These are phyloP conservation scores for Eimeria praecox DNA, from an alignment of 169 alveolate genomes.

Conservation along the genomic window DNA sequence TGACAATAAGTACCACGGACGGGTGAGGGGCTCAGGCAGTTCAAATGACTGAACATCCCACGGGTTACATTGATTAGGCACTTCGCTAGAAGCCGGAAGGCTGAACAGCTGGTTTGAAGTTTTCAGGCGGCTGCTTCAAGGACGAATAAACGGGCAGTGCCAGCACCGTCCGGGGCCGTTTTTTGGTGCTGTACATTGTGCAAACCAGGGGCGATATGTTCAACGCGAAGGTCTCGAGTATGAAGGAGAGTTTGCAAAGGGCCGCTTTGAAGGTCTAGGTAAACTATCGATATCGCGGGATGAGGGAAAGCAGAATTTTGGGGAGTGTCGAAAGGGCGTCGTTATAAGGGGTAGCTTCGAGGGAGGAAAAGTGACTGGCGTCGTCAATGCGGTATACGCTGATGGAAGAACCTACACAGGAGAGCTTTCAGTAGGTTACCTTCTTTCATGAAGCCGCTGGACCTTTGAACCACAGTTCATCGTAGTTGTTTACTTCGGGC, in stretches of 20 bases:
- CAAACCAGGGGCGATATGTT: conserved; percentile 72
- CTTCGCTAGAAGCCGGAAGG: neutral
- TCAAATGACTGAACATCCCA: neutral
- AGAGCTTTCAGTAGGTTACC: conserved; percentile 46
- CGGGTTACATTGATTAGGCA: neutral
- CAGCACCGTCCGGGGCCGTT: neutral
- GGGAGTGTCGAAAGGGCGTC: conserved; percentile 44
- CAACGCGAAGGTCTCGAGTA: conserved; percentile 73
- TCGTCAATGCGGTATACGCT: conserved; percentile 62
- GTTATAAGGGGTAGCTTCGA: conserved; percentile 74
- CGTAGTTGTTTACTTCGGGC: neutral
- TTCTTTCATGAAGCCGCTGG: neutral
- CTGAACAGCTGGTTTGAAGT: neutral
- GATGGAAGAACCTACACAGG: conserved; percentile 79
- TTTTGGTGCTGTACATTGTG: neutral
- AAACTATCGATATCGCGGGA: conserved; percentile 46
- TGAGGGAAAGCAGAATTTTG: neutral
- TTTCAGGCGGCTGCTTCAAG: neutral
- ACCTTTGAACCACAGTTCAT: neutral
- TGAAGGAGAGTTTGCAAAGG: conserved; percentile 80
- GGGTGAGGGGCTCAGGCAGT: conserved; percentile 34
- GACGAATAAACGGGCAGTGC: neutral
- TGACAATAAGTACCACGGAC: conserved; percentile 79
- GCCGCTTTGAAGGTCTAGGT: conserved; percentile 79
- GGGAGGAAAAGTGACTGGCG: conserved; percentile 65